phyloP scores from a whole-genome alignment of 2,329 filamentous ascomycete species.

The Ilyonectria sp. region DNA sequence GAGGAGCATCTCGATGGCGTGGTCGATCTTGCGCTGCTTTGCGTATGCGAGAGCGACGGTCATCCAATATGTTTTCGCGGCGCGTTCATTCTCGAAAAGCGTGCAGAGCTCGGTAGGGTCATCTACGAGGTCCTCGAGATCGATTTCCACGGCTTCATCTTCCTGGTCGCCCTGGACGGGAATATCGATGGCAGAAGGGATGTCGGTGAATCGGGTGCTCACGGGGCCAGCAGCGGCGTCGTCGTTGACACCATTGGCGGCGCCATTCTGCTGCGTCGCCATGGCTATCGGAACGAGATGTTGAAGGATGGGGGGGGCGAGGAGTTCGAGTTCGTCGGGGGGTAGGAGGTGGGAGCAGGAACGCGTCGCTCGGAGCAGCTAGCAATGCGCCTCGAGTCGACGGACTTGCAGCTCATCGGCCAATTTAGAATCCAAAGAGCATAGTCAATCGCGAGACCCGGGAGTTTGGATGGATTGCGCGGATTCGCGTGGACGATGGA shows the following conservation, averaged over 20 bases:
- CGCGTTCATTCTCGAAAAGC: constrained; percentile 93
- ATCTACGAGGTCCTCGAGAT: constrained; percentile 90
- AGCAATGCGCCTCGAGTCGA: constrained; percentile 51
- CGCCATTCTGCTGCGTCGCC: constrained; percentile 61
- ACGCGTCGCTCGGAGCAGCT: constrained; percentile 51
- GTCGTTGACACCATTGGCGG: constrained; percentile 62
- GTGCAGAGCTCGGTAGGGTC: constrained; percentile 96
- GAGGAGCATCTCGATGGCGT: constrained; percentile 81
- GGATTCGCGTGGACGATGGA: constrained; percentile 20
- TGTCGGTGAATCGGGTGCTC: constrained; percentile 75
- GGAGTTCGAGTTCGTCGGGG: constrained; percentile 23
- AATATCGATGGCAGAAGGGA: constrained; percentile 76
- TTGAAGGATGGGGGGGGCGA: constrained; percentile 24
- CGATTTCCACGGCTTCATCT: constrained; percentile 89
- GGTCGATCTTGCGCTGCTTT: constrained; percentile 93
- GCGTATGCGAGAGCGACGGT: constrained; percentile 97
- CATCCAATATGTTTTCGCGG: constrained; percentile 95
- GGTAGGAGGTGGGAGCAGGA: constrained; percentile 38
- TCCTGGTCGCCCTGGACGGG: constrained; percentile 76
- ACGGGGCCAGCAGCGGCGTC: constrained; percentile 53
- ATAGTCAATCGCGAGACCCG: constrained; percentile 44
- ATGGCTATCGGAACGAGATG: constrained; percentile 48
- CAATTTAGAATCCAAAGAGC: constrained; percentile 41
- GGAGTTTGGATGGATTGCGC: constrained; percentile 7
- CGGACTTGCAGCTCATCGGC: constrained; percentile 49